phyloP scores from a whole-genome alignment of 805 yeast genomes.

The Scheffersomyces ergatensis region DNA sequence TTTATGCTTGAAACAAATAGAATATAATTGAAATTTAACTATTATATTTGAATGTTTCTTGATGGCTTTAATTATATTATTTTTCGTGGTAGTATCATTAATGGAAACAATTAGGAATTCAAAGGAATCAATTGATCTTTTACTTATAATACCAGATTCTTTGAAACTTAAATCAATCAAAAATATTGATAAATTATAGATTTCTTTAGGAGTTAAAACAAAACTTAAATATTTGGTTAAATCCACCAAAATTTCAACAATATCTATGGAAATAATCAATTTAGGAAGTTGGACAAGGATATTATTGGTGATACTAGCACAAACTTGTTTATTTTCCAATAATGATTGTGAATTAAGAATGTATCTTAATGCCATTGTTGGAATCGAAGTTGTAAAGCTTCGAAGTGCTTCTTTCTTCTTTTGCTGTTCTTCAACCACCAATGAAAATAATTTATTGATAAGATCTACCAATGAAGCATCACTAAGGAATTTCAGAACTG shows the following conservation, averaged over 20 bases:
- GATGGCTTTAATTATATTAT: not conserved
- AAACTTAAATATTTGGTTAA: slow-evolving; percentile 49
- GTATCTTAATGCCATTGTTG: slow-evolving; percentile 51
- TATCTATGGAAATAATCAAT: slow-evolving; percentile 45
- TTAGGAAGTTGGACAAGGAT: slow-evolving; percentile 38
- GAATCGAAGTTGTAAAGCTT: slow-evolving; percentile 45
- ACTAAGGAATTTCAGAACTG: slow-evolving; percentile 38
- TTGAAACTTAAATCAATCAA: slow-evolving; percentile 37
- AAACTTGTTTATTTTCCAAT: slow-evolving; percentile 14
- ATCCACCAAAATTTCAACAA: slow-evolving; percentile 60
- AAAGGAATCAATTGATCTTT: slow-evolving; percentile 48
- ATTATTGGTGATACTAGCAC: slow-evolving; percentile 29
- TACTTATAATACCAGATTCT: slow-evolving; percentile 45
- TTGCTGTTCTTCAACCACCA: slow-evolving; percentile 13
- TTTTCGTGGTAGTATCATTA: slow-evolving; percentile 4
- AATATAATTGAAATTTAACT: slow-evolving; percentile 11
- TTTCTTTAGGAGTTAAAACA: slow-evolving; percentile 34
- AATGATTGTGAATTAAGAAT: slow-evolving; percentile 25
- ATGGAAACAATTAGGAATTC: slow-evolving; percentile 37
- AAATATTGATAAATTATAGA: slow-evolving; percentile 18
- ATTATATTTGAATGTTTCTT: not conserved
- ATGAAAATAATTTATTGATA: slow-evolving; percentile 23
- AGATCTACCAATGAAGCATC: slow-evolving; percentile 27
- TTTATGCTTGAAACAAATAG: slow-evolving; percentile 11
- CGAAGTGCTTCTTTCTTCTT: slow-evolving; percentile 15